A percentile compares a stretch with the other conserved stretches of the same genome.
phyloP scores from a whole-genome alignment of 257 asterid species.

The Thymus quinquecostatus region DNA sequence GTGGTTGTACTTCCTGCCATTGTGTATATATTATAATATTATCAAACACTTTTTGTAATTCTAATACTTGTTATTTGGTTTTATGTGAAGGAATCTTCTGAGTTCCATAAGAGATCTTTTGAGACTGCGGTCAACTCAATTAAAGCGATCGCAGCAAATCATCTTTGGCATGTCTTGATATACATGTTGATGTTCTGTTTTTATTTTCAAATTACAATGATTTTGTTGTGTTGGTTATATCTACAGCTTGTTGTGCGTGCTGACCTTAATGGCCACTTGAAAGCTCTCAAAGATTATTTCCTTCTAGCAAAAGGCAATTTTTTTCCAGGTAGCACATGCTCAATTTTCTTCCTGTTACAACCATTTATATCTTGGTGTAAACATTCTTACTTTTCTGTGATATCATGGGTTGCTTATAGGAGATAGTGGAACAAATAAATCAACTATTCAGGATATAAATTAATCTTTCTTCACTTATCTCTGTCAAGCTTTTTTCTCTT shows the following conservation, averaged over 20 bases:
- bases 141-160: constrained; percentile 93
- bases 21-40: constrained; percentile 16
- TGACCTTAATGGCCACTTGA: constrained; percentile 98
- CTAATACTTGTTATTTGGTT: constrained; percentile 31
- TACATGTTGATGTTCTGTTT: constrained; percentile 24
- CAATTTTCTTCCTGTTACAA: constrained; percentile 12
- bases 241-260: constrained; percentile 97
- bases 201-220: constrained; percentile 29
- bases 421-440: constrained; percentile 3
- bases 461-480: constrained; percentile 12
- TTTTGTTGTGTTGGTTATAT: constrained; percentile 34
- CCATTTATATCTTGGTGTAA: constrained; percentile 23
- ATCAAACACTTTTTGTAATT: constrained; percentile 18
- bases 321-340: constrained; percentile 77
- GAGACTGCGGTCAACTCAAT: constrained; percentile 81
- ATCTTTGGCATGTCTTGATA: constrained; percentile 91
- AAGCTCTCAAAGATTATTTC: constrained; percentile 97
- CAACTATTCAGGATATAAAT: constrained; percentile 16
- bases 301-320: constrained; percentile 97
- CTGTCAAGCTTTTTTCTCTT: constrained; percentile 28
- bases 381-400: constrained; percentile 15
- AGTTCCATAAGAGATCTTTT: constrained; percentile 92
- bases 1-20: neutral
- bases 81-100: constrained; percentile 77
- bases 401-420: constrained; percentile 10